Conservation (phyloP, 176 grass and related monocot species). For the Avena atlantica region DNA sequence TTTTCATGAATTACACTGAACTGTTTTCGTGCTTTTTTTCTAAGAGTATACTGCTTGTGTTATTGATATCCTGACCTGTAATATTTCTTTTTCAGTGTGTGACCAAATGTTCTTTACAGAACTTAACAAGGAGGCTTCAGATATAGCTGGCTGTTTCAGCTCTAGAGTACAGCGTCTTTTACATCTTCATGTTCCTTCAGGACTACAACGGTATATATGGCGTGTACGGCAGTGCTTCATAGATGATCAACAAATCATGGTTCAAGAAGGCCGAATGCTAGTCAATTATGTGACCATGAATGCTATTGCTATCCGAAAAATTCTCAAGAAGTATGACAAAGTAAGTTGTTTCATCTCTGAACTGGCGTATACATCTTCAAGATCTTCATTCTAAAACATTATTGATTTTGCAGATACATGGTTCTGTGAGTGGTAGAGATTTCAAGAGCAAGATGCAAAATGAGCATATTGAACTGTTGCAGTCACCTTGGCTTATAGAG, state of each 20-base stretch:
- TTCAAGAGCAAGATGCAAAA: slow-evolving; percentile 72
- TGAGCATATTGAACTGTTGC: slow-evolving; percentile 69
- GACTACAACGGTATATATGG: slow-evolving; percentile 66
- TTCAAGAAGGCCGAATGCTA: slow-evolving; percentile 78
- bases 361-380: neutral
- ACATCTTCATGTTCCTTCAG: slow-evolving; percentile 74
- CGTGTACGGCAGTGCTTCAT: slow-evolving; percentile 66
- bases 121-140: slow-evolving; percentile 74
- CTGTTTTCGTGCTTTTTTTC: neutral
- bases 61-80: slow-evolving; percentile 30
- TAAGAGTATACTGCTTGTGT: neutral
- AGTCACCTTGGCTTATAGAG: slow-evolving; percentile 84
- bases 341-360: slow-evolving; percentile 39
- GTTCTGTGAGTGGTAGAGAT: slow-evolving; percentile 73
- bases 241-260: slow-evolving; percentile 84
- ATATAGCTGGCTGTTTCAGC: slow-evolving; percentile 84
- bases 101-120: slow-evolving; percentile 81
- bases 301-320: slow-evolving; percentile 82
- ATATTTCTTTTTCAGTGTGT: slow-evolving; percentile 58
- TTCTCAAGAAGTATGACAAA: slow-evolving; percentile 88
- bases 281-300: slow-evolving; percentile 83
- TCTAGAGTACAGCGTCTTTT: slow-evolving; percentile 74
- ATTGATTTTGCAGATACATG: slow-evolving; percentile 60
- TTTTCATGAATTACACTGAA: neutral
- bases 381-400: slow-evolving; percentile 2